These are phyloP conservation scores for Boletus rufocinnamomeus DNA, from an alignment of 768 basidiomycete genomes.

Conservation along the genomic window DNA sequence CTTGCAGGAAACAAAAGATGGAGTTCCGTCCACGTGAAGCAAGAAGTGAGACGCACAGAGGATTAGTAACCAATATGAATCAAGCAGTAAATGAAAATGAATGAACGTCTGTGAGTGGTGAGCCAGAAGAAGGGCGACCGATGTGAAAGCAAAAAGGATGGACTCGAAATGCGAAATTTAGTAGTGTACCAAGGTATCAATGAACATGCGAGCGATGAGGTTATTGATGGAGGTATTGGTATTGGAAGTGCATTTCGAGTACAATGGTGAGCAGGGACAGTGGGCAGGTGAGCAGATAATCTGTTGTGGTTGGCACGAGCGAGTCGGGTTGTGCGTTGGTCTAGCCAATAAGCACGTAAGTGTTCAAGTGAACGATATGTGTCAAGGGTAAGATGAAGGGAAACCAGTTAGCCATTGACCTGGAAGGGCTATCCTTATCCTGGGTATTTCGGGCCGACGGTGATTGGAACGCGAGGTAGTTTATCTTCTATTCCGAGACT, in stretches of 20 bases:
- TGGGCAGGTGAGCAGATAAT: background rate
- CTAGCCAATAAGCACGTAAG: background rate
- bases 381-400: background rate
- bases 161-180: conserved; percentile 10
- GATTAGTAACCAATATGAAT: conserved; percentile 2
- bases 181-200: conserved; percentile 17
- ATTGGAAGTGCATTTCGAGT: conserved; percentile 18
- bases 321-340: background rate
- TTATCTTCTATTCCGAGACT: conserved; percentile 56
- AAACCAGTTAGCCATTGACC: background rate
- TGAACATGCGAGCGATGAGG: conserved; percentile 2
- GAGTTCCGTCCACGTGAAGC: conserved; percentile 8
- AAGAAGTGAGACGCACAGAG: conserved; percentile 1
- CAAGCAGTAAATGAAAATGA: conserved; percentile 2
- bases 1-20: conserved; percentile 11
- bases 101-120: background rate
- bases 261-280: conserved; percentile 14
- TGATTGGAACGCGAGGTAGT: background rate
- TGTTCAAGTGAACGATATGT: background rate
- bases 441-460: background rate
- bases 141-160: conserved; percentile 8
- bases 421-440: background rate
- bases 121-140: no score
- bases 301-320: background rate
- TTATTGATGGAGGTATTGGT: conserved; percentile 3